Evolutionary conservation across 139 green algal genomes (phyloP).

Genomic region (Picocystis salinarum): DNA sequence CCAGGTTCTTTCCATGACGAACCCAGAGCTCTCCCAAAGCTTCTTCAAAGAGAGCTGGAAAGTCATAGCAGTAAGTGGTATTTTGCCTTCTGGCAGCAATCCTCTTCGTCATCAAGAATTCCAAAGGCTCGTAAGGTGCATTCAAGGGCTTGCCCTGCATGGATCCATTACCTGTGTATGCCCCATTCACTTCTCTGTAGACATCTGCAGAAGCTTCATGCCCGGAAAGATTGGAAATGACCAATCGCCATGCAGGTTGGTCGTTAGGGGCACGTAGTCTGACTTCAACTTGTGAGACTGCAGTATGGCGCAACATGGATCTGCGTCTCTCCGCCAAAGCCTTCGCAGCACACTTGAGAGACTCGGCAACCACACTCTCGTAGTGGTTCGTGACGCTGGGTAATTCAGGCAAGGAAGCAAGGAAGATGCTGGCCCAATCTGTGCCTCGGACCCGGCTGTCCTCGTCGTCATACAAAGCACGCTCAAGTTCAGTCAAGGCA

Average conservation of each 20-base stretch:
- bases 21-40: constrained; percentile 62
- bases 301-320: background rate
- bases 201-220: background rate
- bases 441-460: constrained; percentile 9
- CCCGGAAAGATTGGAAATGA: background rate
- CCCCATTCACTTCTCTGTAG: background rate
- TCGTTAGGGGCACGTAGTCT: background rate
- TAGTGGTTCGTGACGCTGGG: no score
- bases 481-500: constrained; percentile 38
- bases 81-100: constrained; percentile 49
- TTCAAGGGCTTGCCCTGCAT: constrained; percentile 36
- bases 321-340: no score
- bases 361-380: no score
- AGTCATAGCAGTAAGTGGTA: constrained; percentile 92
- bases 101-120: constrained; percentile 52
- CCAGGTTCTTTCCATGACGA: background rate
- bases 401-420: constrained; percentile 35
- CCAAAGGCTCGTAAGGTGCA: constrained; percentile 48
- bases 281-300: background rate
- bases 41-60: constrained; percentile 74
- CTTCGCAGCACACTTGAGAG: no score
- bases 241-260: background rate
- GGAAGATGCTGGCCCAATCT: constrained; percentile 77
- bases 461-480: constrained; percentile 10
- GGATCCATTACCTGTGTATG: constrained; percentile 3